These are phyloP conservation scores for Rosellinia necatrix DNA, from an alignment of 2,329 filamentous ascomycete species.

Conservation along the genomic window DNA sequence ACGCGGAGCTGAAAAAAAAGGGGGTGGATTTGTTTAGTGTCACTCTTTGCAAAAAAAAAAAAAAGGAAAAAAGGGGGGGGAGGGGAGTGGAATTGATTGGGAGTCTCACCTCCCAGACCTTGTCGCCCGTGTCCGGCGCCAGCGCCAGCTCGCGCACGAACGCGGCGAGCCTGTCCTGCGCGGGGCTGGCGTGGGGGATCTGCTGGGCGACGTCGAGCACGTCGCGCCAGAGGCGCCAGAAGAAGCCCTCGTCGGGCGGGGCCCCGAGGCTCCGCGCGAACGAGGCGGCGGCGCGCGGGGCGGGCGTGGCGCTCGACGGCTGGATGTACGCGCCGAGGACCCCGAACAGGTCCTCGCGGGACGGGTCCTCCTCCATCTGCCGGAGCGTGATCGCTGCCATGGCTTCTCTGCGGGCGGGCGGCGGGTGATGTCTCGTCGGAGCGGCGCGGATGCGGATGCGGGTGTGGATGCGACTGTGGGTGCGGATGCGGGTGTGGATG, in stretches of 20 bases:
- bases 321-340: constrained; percentile 33
- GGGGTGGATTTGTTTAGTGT: too few relatives aligned
- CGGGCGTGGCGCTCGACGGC: constrained; percentile 15
- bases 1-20: constrained; percentile 25
- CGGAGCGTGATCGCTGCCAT: constrained; percentile 20
- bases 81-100: too few relatives aligned
- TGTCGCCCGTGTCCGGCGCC: constrained; percentile 32
- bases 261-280: constrained; percentile 26
- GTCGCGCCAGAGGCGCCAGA: constrained; percentile 34
- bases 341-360: constrained; percentile 26
- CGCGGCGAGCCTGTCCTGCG: constrained; percentile 36
- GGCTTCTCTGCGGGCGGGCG: too few relatives aligned
- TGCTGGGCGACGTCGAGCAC: constrained; percentile 35
- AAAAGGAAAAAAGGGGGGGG: not conserved
- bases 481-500: too few relatives aligned
- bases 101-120: constrained; percentile 37
- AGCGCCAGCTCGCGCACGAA: constrained; percentile 36
- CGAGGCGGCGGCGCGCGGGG: constrained; percentile 22
- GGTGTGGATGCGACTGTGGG: too few relatives aligned
- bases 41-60: not conserved
- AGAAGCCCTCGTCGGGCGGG: constrained; percentile 30
- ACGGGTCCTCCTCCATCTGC: constrained; percentile 11
- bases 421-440: too few relatives aligned
- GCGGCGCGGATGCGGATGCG: too few relatives aligned
- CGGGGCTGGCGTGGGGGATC: constrained; percentile 33